Percentiles rank a stretch among this genome's conserved stretches.
Evolutionary conservation across 108 stramenopile species (phyloP).

Genomic region (Nannochloropsis oceanica): DNA sequence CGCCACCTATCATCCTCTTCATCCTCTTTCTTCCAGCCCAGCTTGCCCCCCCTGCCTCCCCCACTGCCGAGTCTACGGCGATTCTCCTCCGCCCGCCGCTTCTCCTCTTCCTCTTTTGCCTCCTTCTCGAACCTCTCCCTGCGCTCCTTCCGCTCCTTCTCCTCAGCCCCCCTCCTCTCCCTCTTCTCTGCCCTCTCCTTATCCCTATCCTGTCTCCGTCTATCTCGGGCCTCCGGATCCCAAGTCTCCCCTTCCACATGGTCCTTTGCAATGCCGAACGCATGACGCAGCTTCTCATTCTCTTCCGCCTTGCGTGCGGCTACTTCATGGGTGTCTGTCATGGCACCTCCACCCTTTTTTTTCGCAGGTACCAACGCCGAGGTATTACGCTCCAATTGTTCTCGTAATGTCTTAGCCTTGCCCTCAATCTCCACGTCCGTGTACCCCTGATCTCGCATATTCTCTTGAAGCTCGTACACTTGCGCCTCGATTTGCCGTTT

Average conservation of each 20-base stretch:
- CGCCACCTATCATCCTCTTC: not conserved
- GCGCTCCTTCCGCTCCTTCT: not conserved
- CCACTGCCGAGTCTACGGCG: not conserved
- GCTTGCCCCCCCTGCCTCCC: too few species aligned
- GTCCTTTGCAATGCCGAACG: constrained; percentile 30
- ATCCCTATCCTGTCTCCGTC: not conserved
- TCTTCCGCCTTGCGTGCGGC: constrained; percentile 23
- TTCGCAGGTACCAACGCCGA: not conserved
- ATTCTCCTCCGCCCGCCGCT: not conserved
- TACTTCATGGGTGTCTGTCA: constrained; percentile 21
- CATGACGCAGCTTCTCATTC: constrained; percentile 16
- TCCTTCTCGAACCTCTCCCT: not conserved
- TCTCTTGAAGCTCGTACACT: constrained; percentile 37
- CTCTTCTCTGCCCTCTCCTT: constrained; percentile 11
- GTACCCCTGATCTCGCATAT: constrained; percentile 30
- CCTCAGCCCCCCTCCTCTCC: not conserved
- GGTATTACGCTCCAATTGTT: not conserved
- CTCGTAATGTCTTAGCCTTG: constrained; percentile 14
- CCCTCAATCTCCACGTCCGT: constrained; percentile 30
- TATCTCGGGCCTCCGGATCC: constrained; percentile 29
- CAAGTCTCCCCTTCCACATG: constrained; percentile 33
- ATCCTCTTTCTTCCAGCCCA: not conserved
- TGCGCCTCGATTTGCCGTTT: constrained; percentile 34
- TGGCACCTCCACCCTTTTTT: constrained; percentile 1
- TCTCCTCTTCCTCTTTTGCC: not conserved